phyloP scores from a whole-genome alignment of 352 stramenopile genomes.

The Phytophthora foliorum region DNA sequence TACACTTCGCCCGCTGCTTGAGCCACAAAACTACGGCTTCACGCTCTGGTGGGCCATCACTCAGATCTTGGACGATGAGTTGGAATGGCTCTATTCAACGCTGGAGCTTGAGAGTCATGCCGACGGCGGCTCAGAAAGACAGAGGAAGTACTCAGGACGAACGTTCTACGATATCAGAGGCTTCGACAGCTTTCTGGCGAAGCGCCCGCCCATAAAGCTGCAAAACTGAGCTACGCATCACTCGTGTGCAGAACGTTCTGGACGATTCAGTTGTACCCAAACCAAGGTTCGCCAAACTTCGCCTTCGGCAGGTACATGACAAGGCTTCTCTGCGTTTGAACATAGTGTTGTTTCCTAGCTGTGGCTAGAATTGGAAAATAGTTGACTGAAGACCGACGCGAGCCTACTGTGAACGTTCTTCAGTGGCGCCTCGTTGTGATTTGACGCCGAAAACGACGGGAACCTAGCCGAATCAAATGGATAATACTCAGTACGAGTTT shows the following conservation, averaged over 20 bases:
- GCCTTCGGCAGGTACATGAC: too few species aligned
- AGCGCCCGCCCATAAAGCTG: slow-evolving; percentile 18
- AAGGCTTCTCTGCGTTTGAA: too few species aligned
- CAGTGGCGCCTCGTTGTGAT: background rate
- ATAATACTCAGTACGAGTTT: slow-evolving; percentile 2
- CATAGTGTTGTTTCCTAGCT: too few species aligned
- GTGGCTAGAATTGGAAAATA: too few species aligned
- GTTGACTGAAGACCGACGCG: too few species aligned
- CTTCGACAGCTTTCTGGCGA: slow-evolving; percentile 62
- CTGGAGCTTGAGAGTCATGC: slow-evolving; percentile 48
- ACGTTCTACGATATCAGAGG: slow-evolving; percentile 84
- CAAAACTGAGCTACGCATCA: slow-evolving; percentile 6
- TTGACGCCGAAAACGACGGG: background rate
- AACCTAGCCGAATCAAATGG: too few species aligned
- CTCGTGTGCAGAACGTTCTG: background rate
- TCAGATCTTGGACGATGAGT: slow-evolving; percentile 55
- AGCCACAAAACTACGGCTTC: slow-evolving; percentile 54
- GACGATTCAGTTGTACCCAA: too few species aligned
- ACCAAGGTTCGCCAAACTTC: too few species aligned
- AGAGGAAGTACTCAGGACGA: slow-evolving; percentile 38
- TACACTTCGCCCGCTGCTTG: slow-evolving; percentile 55
- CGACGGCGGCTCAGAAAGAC: background rate
- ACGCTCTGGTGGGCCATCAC: slow-evolving; percentile 79
- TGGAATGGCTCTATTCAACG: slow-evolving; percentile 70
- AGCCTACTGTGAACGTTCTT: too few species aligned